Conservation (phyloP, 2,329 filamentous ascomycete species). For the Botrytis deweyae region DNA sequence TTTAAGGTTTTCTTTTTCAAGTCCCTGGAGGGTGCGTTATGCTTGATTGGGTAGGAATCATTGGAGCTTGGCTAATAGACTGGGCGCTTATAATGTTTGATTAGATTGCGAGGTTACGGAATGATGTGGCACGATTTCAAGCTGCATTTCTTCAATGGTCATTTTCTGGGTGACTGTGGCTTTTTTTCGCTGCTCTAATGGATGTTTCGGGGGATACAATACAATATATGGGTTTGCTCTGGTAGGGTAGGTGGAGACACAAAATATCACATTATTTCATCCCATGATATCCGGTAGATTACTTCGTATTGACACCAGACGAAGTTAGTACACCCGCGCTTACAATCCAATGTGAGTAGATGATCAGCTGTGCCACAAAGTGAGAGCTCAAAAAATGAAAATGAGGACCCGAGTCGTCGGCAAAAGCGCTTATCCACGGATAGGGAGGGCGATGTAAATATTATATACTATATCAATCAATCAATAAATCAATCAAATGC, state of each 20-base stretch:
- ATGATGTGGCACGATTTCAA: background rate
- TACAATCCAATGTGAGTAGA: background rate
- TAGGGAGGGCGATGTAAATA: background rate
- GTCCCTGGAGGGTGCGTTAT: background rate
- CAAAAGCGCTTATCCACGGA: conserved; percentile 1
- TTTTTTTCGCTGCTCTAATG: conserved; percentile 4
- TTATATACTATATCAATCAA: background rate
- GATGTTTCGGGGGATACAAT: background rate
- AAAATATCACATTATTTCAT: conserved; percentile 1
- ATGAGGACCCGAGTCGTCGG: background rate
- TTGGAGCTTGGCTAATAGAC: background rate
- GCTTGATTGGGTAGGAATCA: conserved; percentile 7
- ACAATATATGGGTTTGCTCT: background rate
- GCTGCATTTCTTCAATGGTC: background rate
- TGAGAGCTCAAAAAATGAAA: background rate
- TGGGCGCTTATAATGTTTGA: background rate
- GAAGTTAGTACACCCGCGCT: background rate
- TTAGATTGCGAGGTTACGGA: background rate
- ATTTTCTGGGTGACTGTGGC: background rate
- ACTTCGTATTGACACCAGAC: background rate
- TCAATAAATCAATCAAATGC: background rate
- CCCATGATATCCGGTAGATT: background rate
- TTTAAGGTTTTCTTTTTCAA: background rate
- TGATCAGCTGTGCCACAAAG: background rate
- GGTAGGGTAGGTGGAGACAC: background rate